Percentiles rank a stretch among this genome's conserved stretches.
Evolutionary conservation across 208 protist species (phyloP).

Genomic region (Crithidia sp.): DNA sequence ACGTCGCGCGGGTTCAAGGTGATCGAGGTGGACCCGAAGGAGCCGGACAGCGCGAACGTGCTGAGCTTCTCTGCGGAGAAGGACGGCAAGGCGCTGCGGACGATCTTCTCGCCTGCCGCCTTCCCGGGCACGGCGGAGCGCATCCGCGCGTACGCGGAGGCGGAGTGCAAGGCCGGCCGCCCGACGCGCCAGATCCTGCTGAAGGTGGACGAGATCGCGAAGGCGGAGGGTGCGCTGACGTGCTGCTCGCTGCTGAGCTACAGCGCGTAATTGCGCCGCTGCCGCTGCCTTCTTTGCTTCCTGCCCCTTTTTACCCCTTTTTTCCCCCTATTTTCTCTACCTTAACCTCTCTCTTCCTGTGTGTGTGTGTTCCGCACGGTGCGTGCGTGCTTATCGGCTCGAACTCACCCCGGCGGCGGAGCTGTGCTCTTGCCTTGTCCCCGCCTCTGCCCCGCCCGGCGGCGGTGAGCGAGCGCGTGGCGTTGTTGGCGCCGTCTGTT

Average conservation of each 20-base stretch:
- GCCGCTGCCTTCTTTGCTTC: slow-evolving; percentile 1
- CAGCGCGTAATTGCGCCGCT: slow-evolving; percentile 17
- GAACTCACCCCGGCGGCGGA: no score
- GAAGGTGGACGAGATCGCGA: slow-evolving; percentile 56
- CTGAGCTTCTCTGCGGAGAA: slow-evolving; percentile 37
- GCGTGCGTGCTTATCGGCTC: no score
- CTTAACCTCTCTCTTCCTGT: no score
- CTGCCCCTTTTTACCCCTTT: neutral
- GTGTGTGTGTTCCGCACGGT: no score
- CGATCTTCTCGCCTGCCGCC: slow-evolving; percentile 34
- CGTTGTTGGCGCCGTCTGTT: no score
- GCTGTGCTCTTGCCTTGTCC: no score
- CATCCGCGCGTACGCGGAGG: slow-evolving; percentile 37
- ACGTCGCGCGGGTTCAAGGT: slow-evolving; percentile 48
- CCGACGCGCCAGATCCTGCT: slow-evolving; percentile 38
- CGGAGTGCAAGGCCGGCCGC: slow-evolving; percentile 38
- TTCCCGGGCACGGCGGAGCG: slow-evolving; percentile 37
- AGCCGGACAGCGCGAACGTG: slow-evolving; percentile 50
- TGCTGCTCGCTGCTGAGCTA: slow-evolving; percentile 64
- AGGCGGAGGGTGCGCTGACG: slow-evolving; percentile 62
- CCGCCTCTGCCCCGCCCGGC: no score
- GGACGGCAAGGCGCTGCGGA: slow-evolving; percentile 29
- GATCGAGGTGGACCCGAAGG: slow-evolving; percentile 34
- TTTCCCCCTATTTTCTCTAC: neutral
- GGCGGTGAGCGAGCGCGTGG: no score